Evolutionary conservation across 2,329 filamentous ascomycete genomes (phyloP).

Genomic region (Thelonectria discophora): DNA sequence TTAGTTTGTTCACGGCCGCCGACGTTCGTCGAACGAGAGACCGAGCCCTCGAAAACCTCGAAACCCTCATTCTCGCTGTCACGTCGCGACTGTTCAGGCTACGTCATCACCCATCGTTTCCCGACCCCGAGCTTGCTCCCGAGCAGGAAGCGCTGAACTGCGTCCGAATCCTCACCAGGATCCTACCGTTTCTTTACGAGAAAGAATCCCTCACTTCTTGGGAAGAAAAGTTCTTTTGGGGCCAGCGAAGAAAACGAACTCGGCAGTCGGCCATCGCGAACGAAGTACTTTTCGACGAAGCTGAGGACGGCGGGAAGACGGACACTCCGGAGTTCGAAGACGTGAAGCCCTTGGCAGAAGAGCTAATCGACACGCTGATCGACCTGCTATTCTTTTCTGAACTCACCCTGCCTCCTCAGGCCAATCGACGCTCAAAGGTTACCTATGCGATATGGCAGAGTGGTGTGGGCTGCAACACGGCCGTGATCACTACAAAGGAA

Average conservation of each 20-base stretch:
- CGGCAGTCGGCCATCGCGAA: slow-evolving; percentile 71
- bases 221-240: slow-evolving; percentile 97
- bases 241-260: slow-evolving; percentile 74
- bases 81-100: slow-evolving; percentile 84
- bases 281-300: slow-evolving; percentile 87
- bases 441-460: slow-evolving; percentile 98
- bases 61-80: slow-evolving; percentile 85
- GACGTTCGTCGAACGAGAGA: slow-evolving; percentile 91
- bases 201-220: slow-evolving; percentile 81
- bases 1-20: slow-evolving; percentile 90
- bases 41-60: slow-evolving; percentile 83
- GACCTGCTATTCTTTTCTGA: slow-evolving; percentile 92
- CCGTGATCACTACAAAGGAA: slow-evolving; percentile 88
- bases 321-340: slow-evolving; percentile 76
- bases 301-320: slow-evolving; percentile 59
- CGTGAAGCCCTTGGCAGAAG: slow-evolving; percentile 87
- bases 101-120: slow-evolving; percentile 90
- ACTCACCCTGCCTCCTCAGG: slow-evolving; percentile 81
- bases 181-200: slow-evolving; percentile 93
- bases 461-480: slow-evolving; percentile 92
- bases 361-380: slow-evolving; percentile 87
- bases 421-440: slow-evolving; percentile 79
- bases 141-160: slow-evolving; percentile 95
- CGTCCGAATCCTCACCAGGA: slow-evolving; percentile 85
- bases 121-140: slow-evolving; percentile 83